A percentile compares a stretch with the other conserved stretches of the same genome.
Evolutionary conservation across 2,329 filamentous ascomycete species (phyloP).

Genomic region (Aureobasidium sp.): DNA sequence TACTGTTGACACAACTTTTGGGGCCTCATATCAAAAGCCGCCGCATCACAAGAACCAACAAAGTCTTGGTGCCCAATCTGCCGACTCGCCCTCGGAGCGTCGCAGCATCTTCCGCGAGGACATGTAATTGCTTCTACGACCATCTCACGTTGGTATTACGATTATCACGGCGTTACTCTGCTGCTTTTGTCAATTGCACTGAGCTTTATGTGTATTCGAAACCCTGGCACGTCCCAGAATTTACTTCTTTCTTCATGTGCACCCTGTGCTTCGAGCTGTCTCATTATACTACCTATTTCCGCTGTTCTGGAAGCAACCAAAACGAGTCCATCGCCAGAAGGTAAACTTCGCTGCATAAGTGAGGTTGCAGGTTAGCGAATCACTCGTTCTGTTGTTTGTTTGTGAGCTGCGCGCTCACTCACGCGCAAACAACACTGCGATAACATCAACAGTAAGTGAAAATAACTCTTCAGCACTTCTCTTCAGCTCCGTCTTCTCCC

Average conservation of each 20-base stretch:
- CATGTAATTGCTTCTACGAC: slow-evolving; percentile 36
- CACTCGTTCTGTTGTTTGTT: not conserved
- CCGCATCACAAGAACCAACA: slow-evolving; percentile 30
- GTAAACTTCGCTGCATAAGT: not conserved
- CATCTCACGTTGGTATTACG: not conserved
- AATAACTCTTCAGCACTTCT: not conserved
- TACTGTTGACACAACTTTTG: slow-evolving; percentile 42
- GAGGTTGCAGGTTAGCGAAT: not conserved
- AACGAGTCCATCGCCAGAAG: not conserved
- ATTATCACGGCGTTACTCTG: not conserved
- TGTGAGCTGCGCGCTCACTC: not conserved
- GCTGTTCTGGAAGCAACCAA: not conserved
- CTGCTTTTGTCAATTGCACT: not conserved
- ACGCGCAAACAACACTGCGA: not conserved
- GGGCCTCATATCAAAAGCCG: slow-evolving; percentile 21
- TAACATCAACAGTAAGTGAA: not conserved
- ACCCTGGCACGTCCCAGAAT: not conserved
- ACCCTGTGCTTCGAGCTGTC: not conserved
- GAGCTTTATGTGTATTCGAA: not conserved
- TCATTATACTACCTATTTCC: not conserved
- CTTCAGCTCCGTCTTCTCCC: not conserved
- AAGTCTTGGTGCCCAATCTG: slow-evolving; percentile 27
- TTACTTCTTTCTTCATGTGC: not conserved
- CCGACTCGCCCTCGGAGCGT: slow-evolving; percentile 57
- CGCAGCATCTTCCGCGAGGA: slow-evolving; percentile 64